Base-by-base conservation (phyloP, 495 filamentous ascomycete species). In the Penicillium canariense region DNA sequence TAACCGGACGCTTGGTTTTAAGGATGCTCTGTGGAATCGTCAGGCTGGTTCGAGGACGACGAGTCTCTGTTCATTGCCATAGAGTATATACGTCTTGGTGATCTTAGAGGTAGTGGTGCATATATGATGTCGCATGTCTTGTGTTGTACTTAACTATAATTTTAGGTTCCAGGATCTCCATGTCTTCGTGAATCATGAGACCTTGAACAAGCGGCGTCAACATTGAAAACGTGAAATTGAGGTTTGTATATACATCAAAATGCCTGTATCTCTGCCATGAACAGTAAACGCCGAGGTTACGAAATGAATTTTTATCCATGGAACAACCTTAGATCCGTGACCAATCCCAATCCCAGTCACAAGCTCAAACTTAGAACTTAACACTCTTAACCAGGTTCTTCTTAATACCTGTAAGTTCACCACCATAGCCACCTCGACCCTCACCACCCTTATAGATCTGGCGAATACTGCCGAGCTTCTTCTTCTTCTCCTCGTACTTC, bases 381-480 rank as follows among this genome's bases (percentile, higher is more conserved):
- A 86, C 78, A 83, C 90, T 93, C 85, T 90, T 96, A 63, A 97
- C 87, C 72, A 98, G 66, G 39, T 87, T 87, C 62, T 83, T 88
- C 80, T 96, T 97, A 68, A 98, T 96, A 81, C 94, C 94, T 45
- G 92, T 96, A 79, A 88, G 69, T 73, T 98, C 94, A 70, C 94
- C 94, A 58, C 79, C 83, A 75, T 98, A 98, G 7, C 90, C 89
- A 61, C 94, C 92, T 61, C 79, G 83, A 47, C 85, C 84, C 72
- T 96, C 88, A 30, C 91, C 93, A 62, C 91, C 93, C 74, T 88
- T 88, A 71, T 90, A 98, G 34, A 90, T 74, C 34, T 88, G 79
- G 78, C 85, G 89, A 68, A 88, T 84, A 68, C 86, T 91, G 44
- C 80, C 81, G 69, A 97, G 71, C 81, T 97, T 97, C 86, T 95